Percentiles rank a stretch among this genome's conserved stretches.
phyloP scores from a whole-genome alignment of 495 filamentous ascomycete genomes.

The Penicillium samsonianum region DNA sequence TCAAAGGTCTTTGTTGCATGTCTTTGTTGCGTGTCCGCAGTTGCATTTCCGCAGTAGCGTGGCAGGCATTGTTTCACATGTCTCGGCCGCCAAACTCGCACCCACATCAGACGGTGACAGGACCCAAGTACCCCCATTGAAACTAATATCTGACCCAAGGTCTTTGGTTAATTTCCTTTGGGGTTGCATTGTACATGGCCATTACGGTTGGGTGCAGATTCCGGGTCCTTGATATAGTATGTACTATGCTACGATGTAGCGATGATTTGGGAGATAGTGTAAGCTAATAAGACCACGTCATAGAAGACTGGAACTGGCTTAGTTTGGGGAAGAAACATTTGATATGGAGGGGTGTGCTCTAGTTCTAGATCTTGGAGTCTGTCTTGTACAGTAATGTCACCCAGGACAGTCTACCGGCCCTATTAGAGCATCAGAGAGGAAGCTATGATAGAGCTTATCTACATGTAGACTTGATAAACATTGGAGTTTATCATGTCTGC shows the following conservation, averaged over 20 bases:
- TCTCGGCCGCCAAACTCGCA: conserved; percentile 14
- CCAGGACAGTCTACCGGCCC: neutral
- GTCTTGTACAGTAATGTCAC: neutral
- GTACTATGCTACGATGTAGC: neutral
- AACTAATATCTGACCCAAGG: neutral
- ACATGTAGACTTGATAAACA: neutral
- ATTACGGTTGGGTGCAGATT: neutral
- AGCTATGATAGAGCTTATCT: neutral
- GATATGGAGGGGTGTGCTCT: neutral
- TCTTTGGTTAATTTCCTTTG: neutral
- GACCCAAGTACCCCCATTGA: neutral
- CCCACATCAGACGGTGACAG: neutral
- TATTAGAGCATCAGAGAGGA: neutral
- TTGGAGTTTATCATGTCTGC: neutral
- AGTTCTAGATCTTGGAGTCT: neutral
- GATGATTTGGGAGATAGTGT: neutral
- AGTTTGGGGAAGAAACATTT: neutral
- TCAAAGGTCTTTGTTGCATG: conserved; percentile 14
- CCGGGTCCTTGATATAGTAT: neutral
- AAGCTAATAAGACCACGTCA: neutral
- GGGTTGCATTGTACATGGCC: neutral
- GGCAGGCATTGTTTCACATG: conserved; percentile 22
- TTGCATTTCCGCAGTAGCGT: conserved; percentile 8
- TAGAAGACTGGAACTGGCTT: neutral
- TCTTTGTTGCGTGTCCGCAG: neutral